Base-by-base conservation (phyloP, 2,329 filamentous ascomycete species). In the Aspergillus neotritici region DNA sequence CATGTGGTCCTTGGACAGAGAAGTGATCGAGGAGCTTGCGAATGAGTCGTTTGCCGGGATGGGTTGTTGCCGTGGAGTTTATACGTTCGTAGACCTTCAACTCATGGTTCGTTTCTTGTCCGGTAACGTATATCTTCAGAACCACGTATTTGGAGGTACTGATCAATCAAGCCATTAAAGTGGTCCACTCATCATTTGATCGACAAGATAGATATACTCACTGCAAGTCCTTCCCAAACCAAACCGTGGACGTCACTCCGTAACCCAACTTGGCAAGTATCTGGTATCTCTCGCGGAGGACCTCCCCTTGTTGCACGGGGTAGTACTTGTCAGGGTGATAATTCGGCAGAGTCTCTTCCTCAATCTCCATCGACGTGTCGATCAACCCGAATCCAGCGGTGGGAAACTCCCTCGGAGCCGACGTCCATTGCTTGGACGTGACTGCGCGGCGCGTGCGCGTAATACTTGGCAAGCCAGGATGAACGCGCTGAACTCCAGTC, bases 161-260 rank as follows among this genome's bases (percentile, higher is more conserved):
- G 10, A 2, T 5, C 17, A n/a, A n/a, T n/a, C n/a, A n/a, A n/a
- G n/a, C n/a, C n/a, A n/a, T 6, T 21, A 5, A 3, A 21, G 5
- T 21, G 7, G 7, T 21, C 17, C 7, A 21, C 17, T 21, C 5
- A 21, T 21, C 11, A 25, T 40, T 40, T 31, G 13, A 29, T 25
- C 17, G 12, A 41, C 3, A 4, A 16, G 16, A 15, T 29, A 8
- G 8, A 7, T 35, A 9, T 12, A 44, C 47, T 10, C 42, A 51
- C 47, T 43, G 2, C 13, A 53, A 33, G 10, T 57, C 53, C 9
- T 45, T 40, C 29, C 21, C 41, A 34, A 60, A 43, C 59, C 54
- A 61, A 15, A 60, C 50, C 2, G 57, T 62, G 0, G 60, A 58
- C 1, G 46, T 52, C 12, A 52, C 48, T 31, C 59, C 60, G 37